Conservation (phyloP, 2,329 filamentous ascomycete species). For the Achaetomium macrosporum region DNA sequence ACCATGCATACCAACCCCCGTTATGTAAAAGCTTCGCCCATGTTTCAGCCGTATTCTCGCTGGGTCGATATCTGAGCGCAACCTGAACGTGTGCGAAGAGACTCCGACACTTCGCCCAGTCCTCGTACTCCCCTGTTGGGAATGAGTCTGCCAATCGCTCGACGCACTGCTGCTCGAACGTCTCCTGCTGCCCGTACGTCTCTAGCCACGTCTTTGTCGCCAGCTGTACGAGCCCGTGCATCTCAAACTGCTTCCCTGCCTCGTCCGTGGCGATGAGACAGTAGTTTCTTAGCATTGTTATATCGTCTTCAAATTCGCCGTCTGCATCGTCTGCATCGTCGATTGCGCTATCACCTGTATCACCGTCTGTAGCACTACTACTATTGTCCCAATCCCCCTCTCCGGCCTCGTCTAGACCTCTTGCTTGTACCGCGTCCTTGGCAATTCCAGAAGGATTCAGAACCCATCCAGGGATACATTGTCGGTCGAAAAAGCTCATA, state of each 20-base stretch:
- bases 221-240: conserved; percentile 39
- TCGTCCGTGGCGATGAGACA: conserved; percentile 30
- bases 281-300: conserved; percentile 32
- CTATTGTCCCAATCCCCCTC: neutral
- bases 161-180: conserved; percentile 29
- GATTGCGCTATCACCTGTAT: neutral
- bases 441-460: conserved; percentile 17
- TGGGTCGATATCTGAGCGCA: conserved; percentile 9
- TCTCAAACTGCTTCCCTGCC: conserved; percentile 30
- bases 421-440: neutral
- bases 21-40: conserved; percentile 24
- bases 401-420: conserved; percentile 6
- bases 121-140: conserved; percentile 28
- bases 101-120: conserved; percentile 29
- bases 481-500: conserved; percentile 41
- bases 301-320: conserved; percentile 30
- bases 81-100: conserved; percentile 30
- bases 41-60: conserved; percentile 7
- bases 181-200: conserved; percentile 22
- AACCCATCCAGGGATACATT: conserved; percentile 26
- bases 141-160: conserved; percentile 25
- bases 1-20: conserved; percentile 22
- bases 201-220: conserved; percentile 32
- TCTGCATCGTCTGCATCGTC: neutral
- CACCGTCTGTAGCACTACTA: neutral